phyloP scores from a whole-genome alignment of 768 basidiomycete species.

The Tylopilus balloui region DNA sequence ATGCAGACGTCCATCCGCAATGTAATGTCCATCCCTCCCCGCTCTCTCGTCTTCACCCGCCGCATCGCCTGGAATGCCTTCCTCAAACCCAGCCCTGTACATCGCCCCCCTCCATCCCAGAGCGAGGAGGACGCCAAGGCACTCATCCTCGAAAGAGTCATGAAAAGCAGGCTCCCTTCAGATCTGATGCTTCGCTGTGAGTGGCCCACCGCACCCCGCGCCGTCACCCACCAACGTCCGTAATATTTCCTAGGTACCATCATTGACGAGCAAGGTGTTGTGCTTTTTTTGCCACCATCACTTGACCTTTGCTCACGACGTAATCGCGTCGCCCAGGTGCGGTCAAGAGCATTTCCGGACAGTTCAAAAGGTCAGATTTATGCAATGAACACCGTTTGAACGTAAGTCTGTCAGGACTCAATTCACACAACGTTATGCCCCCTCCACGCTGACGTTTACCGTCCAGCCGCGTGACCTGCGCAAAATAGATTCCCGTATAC shows the following conservation, averaged over 20 bases:
- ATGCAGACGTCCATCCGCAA: slow-evolving; percentile 37
- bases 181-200: slow-evolving; percentile 89
- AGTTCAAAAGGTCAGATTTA: slow-evolving; percentile 87
- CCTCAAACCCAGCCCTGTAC: slow-evolving; percentile 1
- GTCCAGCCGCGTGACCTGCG: slow-evolving; percentile 87
- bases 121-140: slow-evolving; percentile 68
- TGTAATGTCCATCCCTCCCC: slow-evolving; percentile 31
- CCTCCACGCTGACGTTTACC: slow-evolving; percentile 23
- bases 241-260: slow-evolving; percentile 62
- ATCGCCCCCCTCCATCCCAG: slow-evolving; percentile 24
- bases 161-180: slow-evolving; percentile 82
- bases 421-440: slow-evolving; percentile 14
- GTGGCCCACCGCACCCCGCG: slow-evolving; percentile 31
- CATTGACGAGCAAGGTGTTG: slow-evolving; percentile 73
- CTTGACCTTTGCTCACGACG: slow-evolving; percentile 17
- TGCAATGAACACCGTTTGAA: slow-evolving; percentile 85
- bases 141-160: slow-evolving; percentile 76
- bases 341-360: slow-evolving; percentile 83
- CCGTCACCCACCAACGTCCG: slow-evolving; percentile 9
- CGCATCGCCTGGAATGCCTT: slow-evolving; percentile 29
- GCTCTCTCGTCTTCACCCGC: slow-evolving; percentile 3
- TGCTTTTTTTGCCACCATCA: slow-evolving; percentile 15
- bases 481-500: slow-evolving; percentile 92
- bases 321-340: slow-evolving; percentile 50
- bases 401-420: slow-evolving; percentile 47